Evolutionary conservation across 164 flowering plant genomes (phyloP).

Genomic region (grape (Vitis vinifera)): ASM3070453v1 NC_081820.1:27108001-27108500

Average conservation of each 20-base stretch:
- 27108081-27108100: slow-evolving; percentile 19
- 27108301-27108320: slow-evolving; percentile 47
- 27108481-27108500: slow-evolving; percentile 64
- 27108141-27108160: slow-evolving; percentile 63
- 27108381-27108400: slow-evolving; percentile 35
- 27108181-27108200: slow-evolving; percentile 51
- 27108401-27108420: slow-evolving; percentile 53
- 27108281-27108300: slow-evolving; percentile 96
- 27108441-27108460: slow-evolving; percentile 67
- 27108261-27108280: slow-evolving; percentile 54
- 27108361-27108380: slow-evolving; percentile 19
- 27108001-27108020: slow-evolving; percentile 74
- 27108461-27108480: slow-evolving; percentile 64
- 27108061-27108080: slow-evolving; percentile 22
- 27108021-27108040: slow-evolving; percentile 32
- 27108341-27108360: slow-evolving; percentile 16
- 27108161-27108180: slow-evolving; percentile 53
- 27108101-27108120: slow-evolving; percentile 23
- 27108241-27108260: slow-evolving; percentile 56
- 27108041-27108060: slow-evolving; percentile 25
- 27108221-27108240: slow-evolving; percentile 54
- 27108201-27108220: slow-evolving; percentile 41
- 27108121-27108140: slow-evolving; percentile 43
- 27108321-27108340: slow-evolving; percentile 19
- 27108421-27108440: slow-evolving; percentile 53